Evolutionary conservation across 225 moss, liverwort and hornwort genomes (phyloP).

Genomic region (Thuidium tamariscinum): DNA sequence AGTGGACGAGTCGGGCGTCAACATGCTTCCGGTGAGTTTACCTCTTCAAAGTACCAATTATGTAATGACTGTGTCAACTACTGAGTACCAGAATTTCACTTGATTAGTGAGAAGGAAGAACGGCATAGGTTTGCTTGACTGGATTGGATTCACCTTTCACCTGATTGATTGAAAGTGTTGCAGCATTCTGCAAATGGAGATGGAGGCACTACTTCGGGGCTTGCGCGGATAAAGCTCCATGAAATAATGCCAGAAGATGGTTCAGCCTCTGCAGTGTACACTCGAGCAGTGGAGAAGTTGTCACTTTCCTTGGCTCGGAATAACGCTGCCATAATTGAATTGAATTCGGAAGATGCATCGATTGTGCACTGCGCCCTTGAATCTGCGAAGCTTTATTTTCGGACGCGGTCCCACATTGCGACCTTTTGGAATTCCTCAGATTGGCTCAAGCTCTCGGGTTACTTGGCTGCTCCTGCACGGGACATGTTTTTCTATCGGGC

Average conservation of each 20-base stretch:
- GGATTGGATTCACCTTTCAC: neutral
- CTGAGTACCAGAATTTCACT: neutral
- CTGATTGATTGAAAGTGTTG: neutral
- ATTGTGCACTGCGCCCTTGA: conserved; percentile 68
- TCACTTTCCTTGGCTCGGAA: conserved; percentile 70
- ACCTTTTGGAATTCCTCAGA: conserved; percentile 57
- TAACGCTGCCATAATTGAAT: conserved; percentile 85
- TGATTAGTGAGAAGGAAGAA: neutral
- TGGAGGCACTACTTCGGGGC: conserved; percentile 26
- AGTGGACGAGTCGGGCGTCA: conserved; percentile 3
- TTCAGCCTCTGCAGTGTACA: conserved; percentile 64
- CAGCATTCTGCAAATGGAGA: conserved; percentile 31
- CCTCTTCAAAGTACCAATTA: neutral
- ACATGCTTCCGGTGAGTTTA: conserved; percentile 8
- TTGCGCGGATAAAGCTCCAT: conserved; percentile 72
- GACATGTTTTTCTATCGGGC: conserved; percentile 82
- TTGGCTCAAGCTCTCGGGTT: conserved; percentile 73
- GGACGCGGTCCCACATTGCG: conserved; percentile 52
- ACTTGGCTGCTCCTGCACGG: conserved; percentile 55
- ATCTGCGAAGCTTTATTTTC: conserved; percentile 88
- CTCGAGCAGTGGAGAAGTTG: conserved; percentile 74
- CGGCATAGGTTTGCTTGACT: neutral
- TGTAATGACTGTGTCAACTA: neutral
- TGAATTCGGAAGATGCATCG: conserved; percentile 68
- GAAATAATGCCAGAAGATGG: conserved; percentile 84